phyloP scores from a whole-genome alignment of 2,329 filamentous ascomycete species.

The Fusarium sp. region DNA sequence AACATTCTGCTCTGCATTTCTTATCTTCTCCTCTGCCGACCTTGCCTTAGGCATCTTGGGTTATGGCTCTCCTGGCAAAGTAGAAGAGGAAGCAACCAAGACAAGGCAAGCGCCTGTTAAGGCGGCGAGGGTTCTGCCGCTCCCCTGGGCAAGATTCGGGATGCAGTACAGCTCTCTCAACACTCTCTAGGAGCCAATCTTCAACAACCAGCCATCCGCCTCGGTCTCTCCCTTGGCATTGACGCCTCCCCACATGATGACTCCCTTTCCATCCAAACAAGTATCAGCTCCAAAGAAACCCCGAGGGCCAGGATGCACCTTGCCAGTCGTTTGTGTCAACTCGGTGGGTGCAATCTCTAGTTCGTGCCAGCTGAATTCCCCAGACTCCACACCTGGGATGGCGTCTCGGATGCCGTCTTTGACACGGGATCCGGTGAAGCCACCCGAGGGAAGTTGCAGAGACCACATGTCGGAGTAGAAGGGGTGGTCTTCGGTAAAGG shows the following conservation, averaged over 20 bases:
- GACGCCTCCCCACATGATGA: conserved; percentile 36
- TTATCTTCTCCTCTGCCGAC: too few relatives aligned
- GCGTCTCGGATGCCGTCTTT: conserved; percentile 28
- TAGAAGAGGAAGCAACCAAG: too few relatives aligned
- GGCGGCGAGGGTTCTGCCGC: too few relatives aligned
- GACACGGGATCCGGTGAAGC: conserved; percentile 14
- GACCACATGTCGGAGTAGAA: conserved; percentile 41
- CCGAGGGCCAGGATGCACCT: conserved; percentile 36
- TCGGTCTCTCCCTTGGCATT: conserved; percentile 38
- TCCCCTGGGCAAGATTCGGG: too few relatives aligned
- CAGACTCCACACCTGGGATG: conserved; percentile 24
- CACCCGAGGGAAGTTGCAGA: conserved; percentile 21
- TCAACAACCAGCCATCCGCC: conserved; percentile 36
- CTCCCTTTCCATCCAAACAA: conserved; percentile 22
- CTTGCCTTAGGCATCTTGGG: too few relatives aligned
- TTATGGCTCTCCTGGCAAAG: too few relatives aligned
- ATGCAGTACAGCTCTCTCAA: not conserved
- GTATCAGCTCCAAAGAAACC: conserved; percentile 33
- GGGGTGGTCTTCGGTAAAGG: conserved; percentile 11
- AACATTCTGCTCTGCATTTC: too few relatives aligned
- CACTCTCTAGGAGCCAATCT: conserved; percentile 7
- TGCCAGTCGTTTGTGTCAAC: conserved; percentile 29
- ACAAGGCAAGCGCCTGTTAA: too few relatives aligned
- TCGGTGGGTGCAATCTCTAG: conserved; percentile 32
- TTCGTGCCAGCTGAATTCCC: conserved; percentile 34